phyloP scores from a whole-genome alignment of 1,284 basidiomycete species.

The Marasmius sp. region DNA sequence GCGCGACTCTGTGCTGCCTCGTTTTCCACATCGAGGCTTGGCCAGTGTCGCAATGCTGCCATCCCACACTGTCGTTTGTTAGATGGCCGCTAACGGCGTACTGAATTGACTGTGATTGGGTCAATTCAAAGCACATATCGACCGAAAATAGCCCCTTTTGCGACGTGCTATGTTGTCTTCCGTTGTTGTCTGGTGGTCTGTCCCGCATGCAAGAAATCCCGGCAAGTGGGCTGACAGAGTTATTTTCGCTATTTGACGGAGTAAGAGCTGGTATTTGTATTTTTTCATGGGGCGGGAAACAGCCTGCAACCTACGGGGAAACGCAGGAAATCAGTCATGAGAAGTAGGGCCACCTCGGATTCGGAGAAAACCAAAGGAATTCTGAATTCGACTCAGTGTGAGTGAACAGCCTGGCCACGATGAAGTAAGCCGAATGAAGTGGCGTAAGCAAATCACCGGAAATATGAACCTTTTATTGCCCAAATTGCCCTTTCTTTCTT shows the following conservation, averaged over 20 bases:
- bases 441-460: no score
- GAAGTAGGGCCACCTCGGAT: no score
- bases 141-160: not conserved
- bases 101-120: not conserved
- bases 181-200: not conserved
- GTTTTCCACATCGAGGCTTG: not conserved
- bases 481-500: not conserved
- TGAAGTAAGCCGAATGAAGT: no score
- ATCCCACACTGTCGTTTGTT: not conserved
- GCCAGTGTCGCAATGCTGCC: not conserved
- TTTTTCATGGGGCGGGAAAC: not conserved
- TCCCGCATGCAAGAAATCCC: not conserved
- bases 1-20: no score
- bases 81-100: not conserved
- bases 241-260: not conserved
- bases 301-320: no score
- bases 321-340: no score
- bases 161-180: not conserved
- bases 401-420: no score
- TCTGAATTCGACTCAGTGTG: no score
- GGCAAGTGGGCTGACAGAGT: not conserved
- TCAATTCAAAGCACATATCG: not conserved
- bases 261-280: not conserved
- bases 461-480: no score
- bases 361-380: no score